Evolutionary conservation across 169 alveolate genomes (phyloP).

Genomic region (Plasmodium vivax): DNA sequence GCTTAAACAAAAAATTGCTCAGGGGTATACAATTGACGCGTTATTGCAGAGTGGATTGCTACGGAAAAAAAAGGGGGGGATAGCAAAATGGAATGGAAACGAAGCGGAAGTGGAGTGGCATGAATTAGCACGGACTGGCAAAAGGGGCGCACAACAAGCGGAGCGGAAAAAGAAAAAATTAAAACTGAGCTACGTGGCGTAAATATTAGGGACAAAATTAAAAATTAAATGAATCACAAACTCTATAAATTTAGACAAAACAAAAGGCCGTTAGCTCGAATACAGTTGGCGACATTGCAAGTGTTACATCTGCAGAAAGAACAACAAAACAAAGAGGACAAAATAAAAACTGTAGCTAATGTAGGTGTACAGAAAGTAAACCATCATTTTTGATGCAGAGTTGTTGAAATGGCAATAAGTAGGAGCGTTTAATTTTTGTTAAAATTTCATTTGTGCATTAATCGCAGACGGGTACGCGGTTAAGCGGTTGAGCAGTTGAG

Average conservation of each 20-base stretch:
- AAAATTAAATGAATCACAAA: slow-evolving; percentile 40
- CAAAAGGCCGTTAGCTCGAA: background rate
- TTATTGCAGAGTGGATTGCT: background rate
- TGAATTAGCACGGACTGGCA: background rate
- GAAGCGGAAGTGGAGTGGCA: background rate
- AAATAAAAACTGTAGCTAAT: slow-evolving; percentile 5
- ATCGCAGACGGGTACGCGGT: background rate
- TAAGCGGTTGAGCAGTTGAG: background rate
- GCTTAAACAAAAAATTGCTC: background rate
- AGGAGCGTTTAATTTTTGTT: slow-evolving; percentile 12
- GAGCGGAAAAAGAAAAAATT: background rate
- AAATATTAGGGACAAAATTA: slow-evolving; percentile 31
- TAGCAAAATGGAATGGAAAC: background rate
- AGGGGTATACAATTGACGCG: slow-evolving; percentile 9
- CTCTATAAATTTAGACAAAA: background rate
- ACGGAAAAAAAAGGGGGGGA: background rate
- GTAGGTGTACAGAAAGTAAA: slow-evolving; percentile 3
- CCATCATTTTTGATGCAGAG: slow-evolving; percentile 4
- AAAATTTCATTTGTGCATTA: background rate
- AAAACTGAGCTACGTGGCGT: background rate
- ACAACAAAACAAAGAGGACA: background rate
- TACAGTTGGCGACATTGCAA: slow-evolving; percentile 8
- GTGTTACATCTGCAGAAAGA: slow-evolving; percentile 15
- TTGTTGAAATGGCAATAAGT: slow-evolving; percentile 10
- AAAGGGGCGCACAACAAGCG: background rate